These are phyloP conservation scores for Beauveria pseudobassiana DNA, from an alignment of 2,329 filamentous ascomycete genomes.

Conservation along the genomic window DNA sequence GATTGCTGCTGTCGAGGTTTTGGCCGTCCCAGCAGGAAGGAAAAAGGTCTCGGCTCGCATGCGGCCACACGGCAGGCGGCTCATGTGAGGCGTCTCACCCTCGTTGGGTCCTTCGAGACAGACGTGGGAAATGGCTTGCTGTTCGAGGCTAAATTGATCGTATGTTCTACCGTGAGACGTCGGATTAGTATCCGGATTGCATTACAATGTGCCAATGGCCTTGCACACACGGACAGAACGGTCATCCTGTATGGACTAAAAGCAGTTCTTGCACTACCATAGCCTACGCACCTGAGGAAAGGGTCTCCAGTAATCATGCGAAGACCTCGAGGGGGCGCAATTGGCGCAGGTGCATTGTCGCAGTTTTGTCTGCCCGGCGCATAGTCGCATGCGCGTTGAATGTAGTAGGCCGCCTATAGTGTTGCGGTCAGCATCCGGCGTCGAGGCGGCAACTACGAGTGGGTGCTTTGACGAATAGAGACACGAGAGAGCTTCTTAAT, in stretches of 20 bases:
- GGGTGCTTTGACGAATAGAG: too few species aligned
- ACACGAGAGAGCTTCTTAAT: too few species aligned
- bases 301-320: conserved; percentile 59
- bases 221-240: background rate
- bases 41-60: conserved; percentile 49
- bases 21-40: conserved; percentile 57
- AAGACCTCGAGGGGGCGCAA: conserved; percentile 54
- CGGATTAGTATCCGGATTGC: too few species aligned
- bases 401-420: conserved; percentile 21
- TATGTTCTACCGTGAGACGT: conserved; percentile 26
- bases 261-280: background rate
- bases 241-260: background rate
- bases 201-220: too few species aligned
- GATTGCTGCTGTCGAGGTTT: conserved; percentile 45
- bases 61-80: conserved; percentile 45
- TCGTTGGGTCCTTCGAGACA: conserved; percentile 38
- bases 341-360: conserved; percentile 23
- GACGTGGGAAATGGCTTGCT: conserved; percentile 46
- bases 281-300: conserved; percentile 29
- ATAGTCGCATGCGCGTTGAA: conserved; percentile 21
- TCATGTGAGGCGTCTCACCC: conserved; percentile 40
- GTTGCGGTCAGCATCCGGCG: background rate
- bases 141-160: conserved; percentile 34
- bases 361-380: conserved; percentile 19
- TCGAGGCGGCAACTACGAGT: background rate